Evolutionary conservation across 257 asterid species (phyloP), one percentile per base, ranked within the genome.

Genomic region (Lantana camara): DNA sequence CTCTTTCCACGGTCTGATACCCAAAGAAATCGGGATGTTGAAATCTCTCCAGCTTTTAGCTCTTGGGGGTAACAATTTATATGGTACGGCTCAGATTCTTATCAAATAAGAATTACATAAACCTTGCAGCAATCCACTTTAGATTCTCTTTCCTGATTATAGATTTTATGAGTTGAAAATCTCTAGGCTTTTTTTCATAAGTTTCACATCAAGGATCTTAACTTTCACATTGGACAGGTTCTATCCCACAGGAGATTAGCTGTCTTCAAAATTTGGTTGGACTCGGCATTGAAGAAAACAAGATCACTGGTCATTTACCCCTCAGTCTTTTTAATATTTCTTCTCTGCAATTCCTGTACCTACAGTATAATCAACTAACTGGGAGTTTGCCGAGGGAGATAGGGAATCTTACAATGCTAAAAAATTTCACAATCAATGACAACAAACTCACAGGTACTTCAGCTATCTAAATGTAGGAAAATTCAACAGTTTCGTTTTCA

Each of bases 371-470:
- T 19, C 40, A 59, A 21, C 24, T 59, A 4, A 20, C 7, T 59
- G 52, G 65, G n/a, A 12, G n/a, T 0, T 10, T 59, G 21, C 37
- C 52, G 3, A 41, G 38, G 24, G 29, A 60, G n/a, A 20, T 60
- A 9, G 55, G 44, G 5, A 60, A 60, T 42, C 55, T 60, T 0
- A 60, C 59, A 2, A 30, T 30, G 68, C 59, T 48, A 0, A 63
- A 1, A 22, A 4, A 9, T 0, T 17, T 49, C 7, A 23, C 10
- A 1, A 46, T 63, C 37, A 11, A 1, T 3, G 9, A 29, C 3
- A 60, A 60, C 66, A 23, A 22, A 1, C 44, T 60, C 13, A 60
- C 55, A 46, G 57, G 68, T 62, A 2, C n/a, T n/a, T n/a, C 19
- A 17, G 7, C 5, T 11, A 44, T 9, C 46, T 30, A 11, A 16